Evolutionary conservation across 257 asterid genomes (phyloP), one percentile per base, ranked within the genome.

Genomic region (Knoxia roxburghii): DNA sequence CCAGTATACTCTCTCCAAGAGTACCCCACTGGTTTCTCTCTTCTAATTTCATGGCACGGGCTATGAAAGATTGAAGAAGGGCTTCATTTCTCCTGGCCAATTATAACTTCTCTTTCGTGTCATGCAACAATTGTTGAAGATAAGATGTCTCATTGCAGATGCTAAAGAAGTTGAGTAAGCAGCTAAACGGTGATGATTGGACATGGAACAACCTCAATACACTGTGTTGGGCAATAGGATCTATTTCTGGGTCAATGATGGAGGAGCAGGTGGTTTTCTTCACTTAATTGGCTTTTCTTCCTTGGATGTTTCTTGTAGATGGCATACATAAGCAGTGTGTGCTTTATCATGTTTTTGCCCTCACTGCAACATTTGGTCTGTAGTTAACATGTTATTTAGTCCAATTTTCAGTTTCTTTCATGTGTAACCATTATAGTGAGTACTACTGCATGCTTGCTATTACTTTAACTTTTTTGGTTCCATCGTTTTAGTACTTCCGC

Each of bases 121-220:
- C 18, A 14, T 57, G 14, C 56, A n/a, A 4, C 41, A 30, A 7
- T 20, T 45, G 27, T 23, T 55, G 64, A 68, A 54, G 21, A 29
- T 40, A 5, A 5, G 48, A 12, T 35, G 48, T 43, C 8, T 59
- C 10, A 30, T 30, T 40, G 52, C 91, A 94, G 99, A 94, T 94
- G 99, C 82, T 94, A 67, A 87, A 60, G 77, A 94, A 84, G 77
- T 74, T 94, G 74, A 85, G 83, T 67, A 89, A 88, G 73, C 99
- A 90, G 84, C 82, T 90, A 41, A 81, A 73, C 75, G 98, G 96
- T 61, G 96, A 87, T 78, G 96, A 94, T 66, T 94, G 98, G 98
- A 79, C 91, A 54, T 94, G 99, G 99, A 91, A 94, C 95, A 89
- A 90, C 83, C 95, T 94, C 71, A 94, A 94, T 77, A 94, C 99